phyloP scores from a whole-genome alignment of 2,329 filamentous ascomycete species.

The Fusarium poae region DNA sequence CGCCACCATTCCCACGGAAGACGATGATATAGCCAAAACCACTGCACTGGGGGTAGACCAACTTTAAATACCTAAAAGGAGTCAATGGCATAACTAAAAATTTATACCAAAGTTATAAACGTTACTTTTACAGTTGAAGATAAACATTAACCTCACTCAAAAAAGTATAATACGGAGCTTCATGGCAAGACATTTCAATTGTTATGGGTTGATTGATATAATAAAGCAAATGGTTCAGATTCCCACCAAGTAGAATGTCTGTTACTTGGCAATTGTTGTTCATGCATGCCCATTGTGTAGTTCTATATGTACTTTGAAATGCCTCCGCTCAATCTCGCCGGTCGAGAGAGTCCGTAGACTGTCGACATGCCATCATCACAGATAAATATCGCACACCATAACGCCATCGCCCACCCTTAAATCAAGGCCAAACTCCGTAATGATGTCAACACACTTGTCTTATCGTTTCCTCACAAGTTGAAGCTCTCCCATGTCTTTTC shows the following conservation, averaged over 20 bases:
- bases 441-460: not conserved
- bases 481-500: conserved; percentile 51
- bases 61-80: not conserved
- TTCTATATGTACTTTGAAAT: conserved; percentile 37
- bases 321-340: conserved; percentile 13
- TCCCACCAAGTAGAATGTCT: conserved; percentile 12
- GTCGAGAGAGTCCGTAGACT: conserved; percentile 22
- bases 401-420: conserved; percentile 41
- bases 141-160: no score
- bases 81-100: not conserved
- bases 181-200: no score
- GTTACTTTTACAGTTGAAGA: no score
- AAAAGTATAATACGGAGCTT: no score
- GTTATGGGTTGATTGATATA: conserved; percentile 24
- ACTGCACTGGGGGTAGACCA: conserved; percentile 25
- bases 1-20: conserved; percentile 12
- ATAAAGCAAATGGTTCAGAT: conserved; percentile 29
- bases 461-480: conserved; percentile 31
- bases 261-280: conserved; percentile 18
- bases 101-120: not conserved
- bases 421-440: conserved; percentile 41
- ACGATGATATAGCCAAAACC: conserved; percentile 45
- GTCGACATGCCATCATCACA: conserved; percentile 32
- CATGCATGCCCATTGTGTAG: conserved; percentile 16
- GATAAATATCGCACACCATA: conserved; percentile 27